Conservation (phyloP, 768 basidiomycete genomes). For the Lentinula sp. region DNA sequence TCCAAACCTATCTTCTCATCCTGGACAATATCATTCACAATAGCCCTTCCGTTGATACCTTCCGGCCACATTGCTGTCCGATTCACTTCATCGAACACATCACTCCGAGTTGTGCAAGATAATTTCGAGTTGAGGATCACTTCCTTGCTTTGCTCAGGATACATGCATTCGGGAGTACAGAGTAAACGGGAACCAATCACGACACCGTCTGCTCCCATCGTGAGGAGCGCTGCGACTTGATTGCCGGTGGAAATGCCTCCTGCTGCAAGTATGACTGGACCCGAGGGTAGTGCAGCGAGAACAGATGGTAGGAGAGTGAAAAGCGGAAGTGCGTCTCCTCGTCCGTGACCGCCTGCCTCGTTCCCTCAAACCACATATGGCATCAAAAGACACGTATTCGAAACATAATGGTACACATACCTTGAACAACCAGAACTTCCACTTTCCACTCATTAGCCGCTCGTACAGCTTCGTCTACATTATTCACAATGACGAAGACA, state of each 20-base stretch:
- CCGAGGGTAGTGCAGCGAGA: conserved; percentile 20
- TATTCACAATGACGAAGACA: conserved; percentile 44
- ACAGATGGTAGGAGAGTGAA: conserved; percentile 29
- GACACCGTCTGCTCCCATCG: conserved; percentile 37
- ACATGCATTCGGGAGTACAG: conserved; percentile 37
- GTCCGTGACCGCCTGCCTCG: conserved; percentile 47
- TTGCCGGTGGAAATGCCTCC: conserved; percentile 42
- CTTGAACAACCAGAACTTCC: conserved; percentile 64
- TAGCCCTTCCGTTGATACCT: conserved; percentile 37
- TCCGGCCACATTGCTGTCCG: conserved; percentile 36
- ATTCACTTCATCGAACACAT: conserved; percentile 35
- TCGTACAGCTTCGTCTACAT: conserved; percentile 35
- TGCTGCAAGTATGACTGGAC: conserved; percentile 36
- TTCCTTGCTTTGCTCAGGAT: conserved; percentile 29
- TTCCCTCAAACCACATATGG: conserved; percentile 21
- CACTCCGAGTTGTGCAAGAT: conserved; percentile 27
- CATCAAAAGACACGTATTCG: background rate
- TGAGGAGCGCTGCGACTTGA: conserved; percentile 34
- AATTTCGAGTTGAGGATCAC: conserved; percentile 27
- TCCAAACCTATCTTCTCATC: conserved; percentile 23
- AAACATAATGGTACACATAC: conserved; percentile 22
- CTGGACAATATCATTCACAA: conserved; percentile 29
- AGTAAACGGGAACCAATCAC: conserved; percentile 45
- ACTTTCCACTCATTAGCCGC: conserved; percentile 41
- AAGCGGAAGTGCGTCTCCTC: conserved; percentile 28